A percentile compares a stretch with the other conserved stretches of the same genome.
Conservation (phyloP, 352 stramenopile species). For the Globisporangium barbulae region DNA sequence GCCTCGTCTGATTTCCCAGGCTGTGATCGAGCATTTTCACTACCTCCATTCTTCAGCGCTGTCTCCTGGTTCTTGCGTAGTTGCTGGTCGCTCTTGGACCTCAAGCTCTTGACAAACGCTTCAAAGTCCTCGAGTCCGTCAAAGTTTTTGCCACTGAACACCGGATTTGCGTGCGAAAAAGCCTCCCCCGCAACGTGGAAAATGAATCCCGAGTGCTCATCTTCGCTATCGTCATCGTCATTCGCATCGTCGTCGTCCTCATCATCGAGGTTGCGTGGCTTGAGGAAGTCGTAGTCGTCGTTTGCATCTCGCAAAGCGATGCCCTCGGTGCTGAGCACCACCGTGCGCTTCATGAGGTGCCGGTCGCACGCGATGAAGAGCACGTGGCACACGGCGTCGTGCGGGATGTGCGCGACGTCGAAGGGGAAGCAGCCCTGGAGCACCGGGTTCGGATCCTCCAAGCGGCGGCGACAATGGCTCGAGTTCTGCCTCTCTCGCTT, state of each 20-base stretch:
- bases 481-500: background rate
- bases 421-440: constrained; percentile 39
- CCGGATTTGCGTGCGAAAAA: constrained; percentile 50
- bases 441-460: constrained; percentile 24
- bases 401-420: constrained; percentile 37
- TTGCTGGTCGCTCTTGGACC: constrained; percentile 16
- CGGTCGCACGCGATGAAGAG: constrained; percentile 60
- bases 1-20: background rate
- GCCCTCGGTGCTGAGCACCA: constrained; percentile 52
- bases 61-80: background rate
- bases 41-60: background rate
- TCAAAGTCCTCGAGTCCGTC: constrained; percentile 49
- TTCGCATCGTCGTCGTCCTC: constrained; percentile 19
- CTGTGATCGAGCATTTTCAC: background rate
- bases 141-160: constrained; percentile 46
- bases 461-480: constrained; percentile 10
- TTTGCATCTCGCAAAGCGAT: constrained; percentile 32
- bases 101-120: constrained; percentile 39
- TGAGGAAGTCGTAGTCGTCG: constrained; percentile 20
- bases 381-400: constrained; percentile 49
- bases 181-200: constrained; percentile 56
- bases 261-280: constrained; percentile 16
- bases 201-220: constrained; percentile 24
- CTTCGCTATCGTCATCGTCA: constrained; percentile 27
- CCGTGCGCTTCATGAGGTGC: constrained; percentile 51